Evolutionary conservation across 805 yeast genomes (phyloP), one percentile per base, ranked within the genome.

Genomic region (Wickerhamomyces bovis): DNA sequence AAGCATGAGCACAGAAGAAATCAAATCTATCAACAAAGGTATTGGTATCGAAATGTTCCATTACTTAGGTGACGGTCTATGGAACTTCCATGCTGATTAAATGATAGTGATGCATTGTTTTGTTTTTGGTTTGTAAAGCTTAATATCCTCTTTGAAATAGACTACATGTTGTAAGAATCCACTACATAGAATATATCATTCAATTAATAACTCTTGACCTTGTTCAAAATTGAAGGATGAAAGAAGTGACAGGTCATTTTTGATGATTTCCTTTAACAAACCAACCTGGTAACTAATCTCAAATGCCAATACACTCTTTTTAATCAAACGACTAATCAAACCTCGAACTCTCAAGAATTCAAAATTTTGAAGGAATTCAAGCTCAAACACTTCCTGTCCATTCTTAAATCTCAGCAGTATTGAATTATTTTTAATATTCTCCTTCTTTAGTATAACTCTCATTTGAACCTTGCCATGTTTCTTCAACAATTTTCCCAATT

Each of bases 41-140:
- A 81, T 86, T 50, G 97, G 97, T 60, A 80, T 92, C 47, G 96
- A 89, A 60, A 70, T 89, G 60, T 68, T 85, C 49, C 90, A 86
- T 57, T 82, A 85, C 62, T 70, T 90, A 55, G 96, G 96, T 41
- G 98, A 90, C 67, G 96, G 96, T 6, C 71, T 90, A 56, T 86
- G 94, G 94, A 71, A 72, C 52, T 77, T 81, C 57, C 66, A 70
- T 38, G 73, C 76, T 42, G 81, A 76, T 43, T 73, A 59, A 59
- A 54, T 33, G 23, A 26, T 30, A 36, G 39, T 36, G 19, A 18
- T 36, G 39, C 36, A 33, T 33, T 33, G 36, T 33, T 11, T 36
- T 25, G 7, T 25, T 15, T 22, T 22, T 13, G 12, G 31, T 28
- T 28, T 28, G 13, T 3, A n/a, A n/a, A n/a, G n/a, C n/a, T n/a